Evolutionary conservation across 192 early-diverging fungal species (phyloP), one percentile per base, ranked within the genome.

Genomic region (Coemansia sp.): DNA sequence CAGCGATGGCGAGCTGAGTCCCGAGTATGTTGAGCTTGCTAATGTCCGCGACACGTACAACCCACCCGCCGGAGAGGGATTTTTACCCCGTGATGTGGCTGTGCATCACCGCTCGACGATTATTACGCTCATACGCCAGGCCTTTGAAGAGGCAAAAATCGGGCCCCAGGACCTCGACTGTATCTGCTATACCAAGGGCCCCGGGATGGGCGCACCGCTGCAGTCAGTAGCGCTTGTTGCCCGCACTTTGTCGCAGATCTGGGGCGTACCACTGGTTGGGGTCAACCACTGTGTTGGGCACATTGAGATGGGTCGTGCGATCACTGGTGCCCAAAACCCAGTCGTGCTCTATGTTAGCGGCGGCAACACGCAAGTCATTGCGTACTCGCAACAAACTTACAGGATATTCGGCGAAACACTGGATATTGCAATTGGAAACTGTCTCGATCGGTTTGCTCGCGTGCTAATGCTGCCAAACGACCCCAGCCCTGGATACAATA

Each of bases 261-360:
- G 95, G 95, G 85, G 89, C 16, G 92, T 93, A 69, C 95, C 97
- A 39, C 86, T 99, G 46, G 92, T 98, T 38, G 97, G 91, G 18
- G 95, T 97, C 15, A 99, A 99, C 73, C 98, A 99, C 75, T 99
- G 98, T 81, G 90, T 99, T 71, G 97, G 96, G 41, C 96, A 99
- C 78, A 97, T 99, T 69, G 97, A 99, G 83, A 99, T 99, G 97
- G 97, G 97, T 4, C 85, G 97, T 31, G 90, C 95, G 74, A 95
- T 99, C 50, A 99, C 97, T 20, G 93, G 92, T 20, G 97, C 97
- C 0, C 61, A 90, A 13, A 94, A 99, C 70, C 97, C 97, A 1
- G 92, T 99, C 3, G 95, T 99, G 18, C 86, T 99, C 0, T 99
- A 99, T 75, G 97, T 99, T 18, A 94, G 92, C 70, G 97, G 97